Evolutionary conservation across 352 stramenopile genomes (phyloP).

Genomic region (Pythium insidiosum): DNA sequence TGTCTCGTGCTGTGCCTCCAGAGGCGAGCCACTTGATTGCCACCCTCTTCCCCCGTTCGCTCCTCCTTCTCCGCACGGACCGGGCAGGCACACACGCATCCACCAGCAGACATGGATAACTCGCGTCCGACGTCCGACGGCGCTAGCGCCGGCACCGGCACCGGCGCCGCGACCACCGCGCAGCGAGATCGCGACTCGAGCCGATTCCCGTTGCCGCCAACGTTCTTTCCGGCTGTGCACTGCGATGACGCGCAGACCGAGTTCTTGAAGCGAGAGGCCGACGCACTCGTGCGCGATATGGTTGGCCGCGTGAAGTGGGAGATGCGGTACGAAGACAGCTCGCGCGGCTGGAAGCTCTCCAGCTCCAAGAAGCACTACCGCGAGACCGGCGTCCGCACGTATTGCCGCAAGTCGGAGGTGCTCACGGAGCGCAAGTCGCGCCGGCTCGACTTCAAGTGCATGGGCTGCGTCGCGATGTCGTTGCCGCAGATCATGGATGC

Average conservation of each 20-base stretch:
- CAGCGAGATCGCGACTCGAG: no score
- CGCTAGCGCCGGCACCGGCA: constrained; percentile 3
- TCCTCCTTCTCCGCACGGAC: no score
- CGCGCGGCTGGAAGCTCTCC: constrained; percentile 55
- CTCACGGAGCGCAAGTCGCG: constrained; percentile 22
- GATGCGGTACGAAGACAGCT: constrained; percentile 51
- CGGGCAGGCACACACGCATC: no score
- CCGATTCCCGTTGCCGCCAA: constrained; percentile 31
- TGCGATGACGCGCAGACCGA: constrained; percentile 31
- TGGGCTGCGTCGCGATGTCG: constrained; percentile 42
- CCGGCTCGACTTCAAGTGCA: constrained; percentile 54
- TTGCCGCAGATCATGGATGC: constrained; percentile 36
- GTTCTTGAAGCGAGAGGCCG: constrained; percentile 16
- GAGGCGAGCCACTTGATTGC: no score
- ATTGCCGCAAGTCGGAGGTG: constrained; percentile 31
- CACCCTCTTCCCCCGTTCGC: no score
- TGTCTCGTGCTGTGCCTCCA: no score
- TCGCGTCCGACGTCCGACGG: neutral
- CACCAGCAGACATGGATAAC: no score
- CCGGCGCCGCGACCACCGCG: constrained; percentile 2
- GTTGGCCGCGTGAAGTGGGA: constrained; percentile 37
- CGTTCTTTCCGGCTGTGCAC: constrained; percentile 35
- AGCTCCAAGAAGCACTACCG: constrained; percentile 64
- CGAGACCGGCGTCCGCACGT: constrained; percentile 53
- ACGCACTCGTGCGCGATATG: constrained; percentile 19